phyloP scores from a whole-genome alignment of 371 early-diverging fungal genomes.

The Rhizopus stolonifer region DNA sequence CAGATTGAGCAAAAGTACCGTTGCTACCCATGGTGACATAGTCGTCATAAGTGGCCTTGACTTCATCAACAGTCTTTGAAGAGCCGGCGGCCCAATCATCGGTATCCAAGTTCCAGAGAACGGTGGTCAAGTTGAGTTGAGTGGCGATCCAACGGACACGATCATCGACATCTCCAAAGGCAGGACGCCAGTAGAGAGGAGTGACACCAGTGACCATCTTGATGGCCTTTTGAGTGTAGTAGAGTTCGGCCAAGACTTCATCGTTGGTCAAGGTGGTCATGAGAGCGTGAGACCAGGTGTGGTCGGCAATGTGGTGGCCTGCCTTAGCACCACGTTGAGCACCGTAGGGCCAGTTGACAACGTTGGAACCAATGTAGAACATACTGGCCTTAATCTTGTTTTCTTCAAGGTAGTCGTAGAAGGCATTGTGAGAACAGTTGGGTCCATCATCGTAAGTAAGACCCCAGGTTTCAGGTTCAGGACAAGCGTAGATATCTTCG shows the following conservation, averaged over 20 bases:
- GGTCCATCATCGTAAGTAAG: conserved; percentile 70
- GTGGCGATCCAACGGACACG: conserved; percentile 64
- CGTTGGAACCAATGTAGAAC: conserved; percentile 72
- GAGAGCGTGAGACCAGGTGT: conserved; percentile 71
- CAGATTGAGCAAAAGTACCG: conserved; percentile 40
- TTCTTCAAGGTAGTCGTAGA: conserved; percentile 42
- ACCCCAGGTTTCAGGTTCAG: conserved; percentile 60
- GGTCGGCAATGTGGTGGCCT: conserved; percentile 72
- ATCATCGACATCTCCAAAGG: conserved; percentile 67
- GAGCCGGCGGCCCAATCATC: conserved; percentile 58
- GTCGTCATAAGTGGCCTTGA: conserved; percentile 40
- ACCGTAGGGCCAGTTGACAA: conserved; percentile 57
- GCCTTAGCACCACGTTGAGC: conserved; percentile 51
- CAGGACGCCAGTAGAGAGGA: conserved; percentile 51
- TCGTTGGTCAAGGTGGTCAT: conserved; percentile 67
- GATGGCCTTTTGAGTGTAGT: conserved; percentile 69
- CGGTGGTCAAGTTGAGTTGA: conserved; percentile 51
- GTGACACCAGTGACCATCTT: conserved; percentile 55
- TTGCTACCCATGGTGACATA: conserved; percentile 47
- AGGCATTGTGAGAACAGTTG: conserved; percentile 53
- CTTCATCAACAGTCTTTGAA: conserved; percentile 29
- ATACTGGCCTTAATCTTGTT: conserved; percentile 62
- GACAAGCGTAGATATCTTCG: conserved; percentile 49
- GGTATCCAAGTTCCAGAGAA: conserved; percentile 56
- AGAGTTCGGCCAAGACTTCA: conserved; percentile 71